Percentiles rank a stretch among this genome's conserved stretches.
Evolutionary conservation across 371 early-diverging fungal species (phyloP).

Genomic region (Mucor sp.): DNA sequence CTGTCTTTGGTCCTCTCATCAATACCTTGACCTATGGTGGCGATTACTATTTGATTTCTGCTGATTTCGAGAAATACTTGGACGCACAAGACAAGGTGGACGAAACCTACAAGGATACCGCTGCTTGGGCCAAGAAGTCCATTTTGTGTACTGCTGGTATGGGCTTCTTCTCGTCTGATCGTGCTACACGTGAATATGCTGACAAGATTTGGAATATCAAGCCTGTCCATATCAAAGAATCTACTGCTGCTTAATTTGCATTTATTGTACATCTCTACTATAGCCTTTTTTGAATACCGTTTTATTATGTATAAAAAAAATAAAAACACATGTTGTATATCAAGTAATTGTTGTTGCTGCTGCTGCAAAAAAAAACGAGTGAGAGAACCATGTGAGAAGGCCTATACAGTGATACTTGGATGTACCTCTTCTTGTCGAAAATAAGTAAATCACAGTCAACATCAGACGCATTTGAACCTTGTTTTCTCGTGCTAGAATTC

Average conservation of each 20-base stretch:
- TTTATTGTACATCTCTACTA: background rate
- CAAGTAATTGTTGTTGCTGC: no score
- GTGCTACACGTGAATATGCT: slow-evolving; percentile 87
- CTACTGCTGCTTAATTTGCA: background rate
- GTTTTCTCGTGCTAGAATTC: no score
- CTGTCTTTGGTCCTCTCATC: slow-evolving; percentile 74
- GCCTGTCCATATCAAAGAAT: slow-evolving; percentile 5
- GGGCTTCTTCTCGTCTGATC: slow-evolving; percentile 89
- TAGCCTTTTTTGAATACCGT: background rate
- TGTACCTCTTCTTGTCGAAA: no score
- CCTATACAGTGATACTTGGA: no score
- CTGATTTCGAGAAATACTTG: slow-evolving; percentile 86
- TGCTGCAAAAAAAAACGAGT: no score
- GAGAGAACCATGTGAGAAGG: no score
- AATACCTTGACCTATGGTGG: slow-evolving; percentile 79
- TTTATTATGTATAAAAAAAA: background rate
- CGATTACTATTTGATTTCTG: slow-evolving; percentile 88
- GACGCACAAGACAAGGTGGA: slow-evolving; percentile 79
- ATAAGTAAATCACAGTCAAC: no score
- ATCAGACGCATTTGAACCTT: no score
- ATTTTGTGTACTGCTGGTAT: slow-evolving; percentile 89
- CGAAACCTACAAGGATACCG: slow-evolving; percentile 71
- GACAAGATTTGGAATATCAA: slow-evolving; percentile 77
- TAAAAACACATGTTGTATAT: no score
- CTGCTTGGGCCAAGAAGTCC: slow-evolving; percentile 80